Percentiles rank a stretch among this genome's conserved stretches.
Evolutionary conservation across 2,329 filamentous ascomycete species (phyloP).

Genomic region (Myriosclerotinia scirpicola): DNA sequence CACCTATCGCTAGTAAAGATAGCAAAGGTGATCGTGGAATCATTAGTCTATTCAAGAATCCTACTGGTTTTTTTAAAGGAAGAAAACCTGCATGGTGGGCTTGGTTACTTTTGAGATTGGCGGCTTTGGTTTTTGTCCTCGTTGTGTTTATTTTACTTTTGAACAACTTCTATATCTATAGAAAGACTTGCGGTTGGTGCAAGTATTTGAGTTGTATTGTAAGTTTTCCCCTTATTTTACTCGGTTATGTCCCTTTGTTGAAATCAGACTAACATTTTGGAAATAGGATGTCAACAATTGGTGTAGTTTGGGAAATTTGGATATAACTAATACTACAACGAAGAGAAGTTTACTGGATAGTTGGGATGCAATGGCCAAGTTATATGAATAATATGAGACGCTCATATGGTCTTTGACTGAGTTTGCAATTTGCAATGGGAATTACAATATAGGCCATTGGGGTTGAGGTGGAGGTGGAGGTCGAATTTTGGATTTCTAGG

Average conservation of each 20-base stretch:
- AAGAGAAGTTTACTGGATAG: conserved; percentile 34
- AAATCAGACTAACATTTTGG: conserved; percentile 47
- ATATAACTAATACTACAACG: conserved; percentile 28
- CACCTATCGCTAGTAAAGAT: conserved; percentile 56
- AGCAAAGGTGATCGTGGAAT: conserved; percentile 36
- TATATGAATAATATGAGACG: conserved; percentile 23
- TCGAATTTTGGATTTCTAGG: neutral
- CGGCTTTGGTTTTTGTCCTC: conserved; percentile 74
- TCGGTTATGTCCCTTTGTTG: conserved; percentile 1
- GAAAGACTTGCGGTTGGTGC: conserved; percentile 82
- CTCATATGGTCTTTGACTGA: neutral
- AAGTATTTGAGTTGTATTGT: conserved; percentile 93
- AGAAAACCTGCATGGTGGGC: conserved; percentile 94
- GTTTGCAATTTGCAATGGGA: neutral
- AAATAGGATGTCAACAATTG: conserved; percentile 70
- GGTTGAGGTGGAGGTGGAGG: neutral
- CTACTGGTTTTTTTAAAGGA: conserved; percentile 82
- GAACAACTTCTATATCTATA: conserved; percentile 85
- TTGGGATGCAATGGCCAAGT: conserved; percentile 32
- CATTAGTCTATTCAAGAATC: conserved; percentile 56
- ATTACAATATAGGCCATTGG: neutral
- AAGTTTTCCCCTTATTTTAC: conserved; percentile 47
- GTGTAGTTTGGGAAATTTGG: conserved; percentile 52
- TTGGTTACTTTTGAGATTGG: conserved; percentile 89
- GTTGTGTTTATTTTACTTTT: conserved; percentile 84